Evolutionary conservation across 2,329 filamentous ascomycete genomes (phyloP).

Genomic region (Colletotrichum kahawae): DNA sequence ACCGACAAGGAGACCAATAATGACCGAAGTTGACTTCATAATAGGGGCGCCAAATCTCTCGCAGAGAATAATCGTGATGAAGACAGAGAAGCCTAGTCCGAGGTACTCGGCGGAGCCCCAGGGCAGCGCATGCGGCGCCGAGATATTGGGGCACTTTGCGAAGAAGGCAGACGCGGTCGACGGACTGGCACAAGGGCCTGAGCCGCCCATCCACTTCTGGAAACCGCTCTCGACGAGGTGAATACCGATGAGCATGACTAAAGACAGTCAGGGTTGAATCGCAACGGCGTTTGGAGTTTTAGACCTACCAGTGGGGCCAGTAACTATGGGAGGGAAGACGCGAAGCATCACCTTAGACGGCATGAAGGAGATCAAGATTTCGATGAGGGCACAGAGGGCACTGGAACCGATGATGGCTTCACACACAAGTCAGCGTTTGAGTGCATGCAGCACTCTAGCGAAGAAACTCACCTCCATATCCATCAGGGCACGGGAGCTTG

Average conservation of each 20-base stretch:
- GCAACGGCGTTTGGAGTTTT: constrained; percentile 34
- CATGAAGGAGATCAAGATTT: constrained; percentile 77
- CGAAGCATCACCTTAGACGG: constrained; percentile 71
- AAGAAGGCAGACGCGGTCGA: constrained; percentile 63
- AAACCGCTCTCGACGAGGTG: constrained; percentile 75
- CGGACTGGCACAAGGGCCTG: constrained; percentile 58
- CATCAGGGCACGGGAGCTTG: constrained; percentile 75
- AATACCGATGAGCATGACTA: constrained; percentile 72
- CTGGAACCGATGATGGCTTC: constrained; percentile 75
- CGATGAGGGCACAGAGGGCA: constrained; percentile 68
- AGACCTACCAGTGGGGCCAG: constrained; percentile 62
- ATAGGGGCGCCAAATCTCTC: constrained; percentile 83
- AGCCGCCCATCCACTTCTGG: constrained; percentile 79
- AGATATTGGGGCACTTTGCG: constrained; percentile 68
- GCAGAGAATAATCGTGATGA: constrained; percentile 78
- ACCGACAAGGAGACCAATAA: constrained; percentile 67
- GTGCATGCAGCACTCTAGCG: neutral
- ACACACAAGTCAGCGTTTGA: neutral
- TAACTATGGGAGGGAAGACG: constrained; percentile 81
- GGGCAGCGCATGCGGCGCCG: constrained; percentile 72
- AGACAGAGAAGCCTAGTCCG: constrained; percentile 80
- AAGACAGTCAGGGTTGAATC: neutral
- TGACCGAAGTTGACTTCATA: constrained; percentile 81
- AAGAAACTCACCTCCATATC: constrained; percentile 61
- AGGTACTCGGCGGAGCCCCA: constrained; percentile 84